These are phyloP conservation scores for Aegilops sharonensis DNA, from an alignment of 176 grass and related monocot species.

Conservation along the genomic window DNA sequence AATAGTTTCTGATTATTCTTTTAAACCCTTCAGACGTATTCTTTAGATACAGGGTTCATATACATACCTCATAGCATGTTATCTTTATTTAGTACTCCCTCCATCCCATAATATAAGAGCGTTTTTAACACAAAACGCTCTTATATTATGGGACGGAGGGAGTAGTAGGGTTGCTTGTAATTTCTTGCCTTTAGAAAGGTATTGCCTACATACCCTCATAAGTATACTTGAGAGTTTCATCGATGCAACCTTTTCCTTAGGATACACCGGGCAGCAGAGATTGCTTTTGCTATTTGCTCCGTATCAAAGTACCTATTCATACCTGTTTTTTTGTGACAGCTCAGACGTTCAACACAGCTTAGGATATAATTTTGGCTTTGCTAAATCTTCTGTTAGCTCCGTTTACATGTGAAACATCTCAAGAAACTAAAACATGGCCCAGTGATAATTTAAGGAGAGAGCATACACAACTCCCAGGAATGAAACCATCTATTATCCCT, in stretches of 20 bases:
- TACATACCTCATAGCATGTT: background rate
- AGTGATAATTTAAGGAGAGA: background rate
- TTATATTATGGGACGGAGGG: too few species aligned
- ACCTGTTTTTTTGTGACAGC: conserved; percentile 59
- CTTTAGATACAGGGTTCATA: background rate
- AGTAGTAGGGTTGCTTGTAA: background rate
- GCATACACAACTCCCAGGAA: background rate
- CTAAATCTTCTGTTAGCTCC: background rate
- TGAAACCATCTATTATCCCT: background rate
- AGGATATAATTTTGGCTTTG: conserved; percentile 1
- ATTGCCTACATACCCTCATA: background rate
- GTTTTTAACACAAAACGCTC: too few species aligned
- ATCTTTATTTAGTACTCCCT: background rate
- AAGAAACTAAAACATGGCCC: background rate
- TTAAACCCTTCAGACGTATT: background rate
- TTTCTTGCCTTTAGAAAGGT: background rate
- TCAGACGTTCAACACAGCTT: conserved; percentile 62
- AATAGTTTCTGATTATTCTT: background rate
- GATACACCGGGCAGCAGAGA: background rate
- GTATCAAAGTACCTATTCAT: conserved; percentile 33
- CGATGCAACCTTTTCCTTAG: conserved; percentile 1
- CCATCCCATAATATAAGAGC: too few species aligned
- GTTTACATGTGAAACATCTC: background rate
- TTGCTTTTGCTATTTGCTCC: background rate
- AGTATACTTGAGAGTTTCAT: background rate